Conservation (phyloP, 2,329 filamentous ascomycete genomes). For the Gaeumannomyces sp. region DNA sequence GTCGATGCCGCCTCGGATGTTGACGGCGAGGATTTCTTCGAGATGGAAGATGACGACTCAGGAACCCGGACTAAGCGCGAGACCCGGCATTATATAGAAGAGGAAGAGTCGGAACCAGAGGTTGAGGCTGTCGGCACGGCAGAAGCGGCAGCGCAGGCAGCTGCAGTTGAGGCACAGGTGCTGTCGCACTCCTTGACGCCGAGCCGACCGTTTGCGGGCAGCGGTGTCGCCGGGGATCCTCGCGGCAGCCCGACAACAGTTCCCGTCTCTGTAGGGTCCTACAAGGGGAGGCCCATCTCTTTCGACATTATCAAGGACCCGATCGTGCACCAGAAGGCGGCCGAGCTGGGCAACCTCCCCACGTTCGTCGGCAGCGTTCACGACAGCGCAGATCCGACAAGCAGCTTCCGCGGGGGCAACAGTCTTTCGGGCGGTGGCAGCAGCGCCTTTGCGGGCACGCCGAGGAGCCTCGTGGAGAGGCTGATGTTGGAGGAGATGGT, state of each 20-base stretch:
- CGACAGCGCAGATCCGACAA: conserved; percentile 21
- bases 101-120: conserved; percentile 10
- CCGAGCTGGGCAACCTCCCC: conserved; percentile 29
- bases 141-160: neutral
- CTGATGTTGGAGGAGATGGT: conserved; percentile 20
- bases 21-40: conserved; percentile 17
- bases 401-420: conserved; percentile 24
- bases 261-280: conserved; percentile 28
- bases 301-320: conserved; percentile 32
- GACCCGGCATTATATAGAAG: conserved; percentile 11
- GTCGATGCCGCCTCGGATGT: conserved; percentile 15
- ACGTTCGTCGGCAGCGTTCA: conserved; percentile 37
- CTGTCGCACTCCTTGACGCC: neutral
- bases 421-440: conserved; percentile 11
- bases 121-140: conserved; percentile 2
- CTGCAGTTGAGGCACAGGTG: neutral
- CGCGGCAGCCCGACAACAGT: conserved; percentile 7
- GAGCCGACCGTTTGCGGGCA: neutral
- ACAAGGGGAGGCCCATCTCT: conserved; percentile 31
- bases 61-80: conserved; percentile 1
- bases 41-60: conserved; percentile 25
- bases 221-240: conserved; percentile 2
- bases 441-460: conserved; percentile 15
- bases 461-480: conserved; percentile 27
- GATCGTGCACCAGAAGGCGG: conserved; percentile 31